Evolutionary conservation across 805 yeast species (phyloP).

Genomic region (Allodekkera sacchari): DNA sequence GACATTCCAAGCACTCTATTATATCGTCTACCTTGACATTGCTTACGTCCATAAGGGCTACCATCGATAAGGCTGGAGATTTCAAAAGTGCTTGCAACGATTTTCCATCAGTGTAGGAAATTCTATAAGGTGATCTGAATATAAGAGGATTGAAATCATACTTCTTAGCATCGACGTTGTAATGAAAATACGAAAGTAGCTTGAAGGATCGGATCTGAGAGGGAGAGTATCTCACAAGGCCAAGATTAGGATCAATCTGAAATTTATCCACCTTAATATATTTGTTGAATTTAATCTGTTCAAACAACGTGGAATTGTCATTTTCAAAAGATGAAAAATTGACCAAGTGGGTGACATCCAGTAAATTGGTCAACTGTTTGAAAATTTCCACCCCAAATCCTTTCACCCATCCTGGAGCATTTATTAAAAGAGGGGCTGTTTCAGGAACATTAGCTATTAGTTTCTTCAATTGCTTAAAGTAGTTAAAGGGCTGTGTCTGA

Average conservation of each 20-base stretch:
- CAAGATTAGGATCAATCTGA: constrained; percentile 4
- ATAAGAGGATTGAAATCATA: constrained; percentile 39
- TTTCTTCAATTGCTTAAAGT: constrained; percentile 33
- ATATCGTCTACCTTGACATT: constrained; percentile 27
- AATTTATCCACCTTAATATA: constrained; percentile 6
- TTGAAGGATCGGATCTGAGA: constrained; percentile 45
- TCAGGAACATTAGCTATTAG: constrained; percentile 27
- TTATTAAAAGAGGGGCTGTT: constrained; percentile 44
- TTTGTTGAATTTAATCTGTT: constrained; percentile 1
- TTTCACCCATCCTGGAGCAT: constrained; percentile 88
- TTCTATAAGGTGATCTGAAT: constrained; percentile 29
- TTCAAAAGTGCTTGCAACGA: constrained; percentile 2
- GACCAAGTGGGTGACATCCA: constrained; percentile 50
- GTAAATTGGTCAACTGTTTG: constrained; percentile 32
- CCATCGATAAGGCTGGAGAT: constrained; percentile 25
- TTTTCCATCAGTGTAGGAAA: constrained; percentile 26
- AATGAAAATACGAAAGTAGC: constrained; percentile 48
- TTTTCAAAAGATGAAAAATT: constrained; percentile 35
- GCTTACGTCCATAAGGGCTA: constrained; percentile 19
- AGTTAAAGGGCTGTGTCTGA: constrained; percentile 52
- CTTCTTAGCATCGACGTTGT: constrained; percentile 6
- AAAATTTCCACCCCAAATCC: constrained; percentile 73
- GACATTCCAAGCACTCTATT: constrained; percentile 30
- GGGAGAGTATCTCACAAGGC: constrained; percentile 33
- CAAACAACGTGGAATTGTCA: constrained; percentile 7